Evolutionary conservation across 768 basidiomycete genomes (phyloP).

Genomic region (Termitomyces sp.): DNA sequence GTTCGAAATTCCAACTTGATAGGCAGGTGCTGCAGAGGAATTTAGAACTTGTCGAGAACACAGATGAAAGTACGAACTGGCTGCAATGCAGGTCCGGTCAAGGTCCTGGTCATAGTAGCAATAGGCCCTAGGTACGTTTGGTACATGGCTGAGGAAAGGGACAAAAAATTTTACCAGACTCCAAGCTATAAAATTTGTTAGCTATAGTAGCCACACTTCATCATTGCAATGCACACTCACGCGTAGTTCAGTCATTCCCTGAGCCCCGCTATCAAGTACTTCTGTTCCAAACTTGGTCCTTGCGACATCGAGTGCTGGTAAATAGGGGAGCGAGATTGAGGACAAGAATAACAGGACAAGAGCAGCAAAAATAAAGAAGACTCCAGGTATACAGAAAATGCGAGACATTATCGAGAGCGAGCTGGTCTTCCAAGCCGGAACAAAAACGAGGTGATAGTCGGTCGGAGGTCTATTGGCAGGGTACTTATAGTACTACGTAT

Average conservation of each 20-base stretch:
- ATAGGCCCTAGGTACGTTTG: constrained; percentile 47
- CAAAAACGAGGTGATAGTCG: constrained; percentile 3
- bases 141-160: background rate
- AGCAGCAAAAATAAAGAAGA: constrained; percentile 53
- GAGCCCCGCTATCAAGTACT: constrained; percentile 22
- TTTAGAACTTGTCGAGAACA: background rate
- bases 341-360: constrained; percentile 66
- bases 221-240: constrained; percentile 38
- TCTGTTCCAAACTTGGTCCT: constrained; percentile 49
- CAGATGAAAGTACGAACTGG: constrained; percentile 35
- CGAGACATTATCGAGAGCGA: constrained; percentile 18
- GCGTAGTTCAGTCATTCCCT: constrained; percentile 45
- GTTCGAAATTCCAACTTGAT: constrained; percentile 45
- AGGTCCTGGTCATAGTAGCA: constrained; percentile 51
- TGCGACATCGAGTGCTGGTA: constrained; percentile 65
- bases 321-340: constrained; percentile 69
- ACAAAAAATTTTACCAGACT: constrained; percentile 50
- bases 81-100: constrained; percentile 45
- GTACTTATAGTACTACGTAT: background rate
- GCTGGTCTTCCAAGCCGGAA: background rate
- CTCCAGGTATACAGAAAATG: constrained; percentile 56
- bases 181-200: constrained; percentile 50
- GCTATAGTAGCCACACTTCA: background rate
- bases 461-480: background rate
- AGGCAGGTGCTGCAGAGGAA: constrained; percentile 48